These are phyloP conservation scores for Gymnopilus dilepis DNA, from an alignment of 768 basidiomycete genomes.

Conservation along the genomic window DNA sequence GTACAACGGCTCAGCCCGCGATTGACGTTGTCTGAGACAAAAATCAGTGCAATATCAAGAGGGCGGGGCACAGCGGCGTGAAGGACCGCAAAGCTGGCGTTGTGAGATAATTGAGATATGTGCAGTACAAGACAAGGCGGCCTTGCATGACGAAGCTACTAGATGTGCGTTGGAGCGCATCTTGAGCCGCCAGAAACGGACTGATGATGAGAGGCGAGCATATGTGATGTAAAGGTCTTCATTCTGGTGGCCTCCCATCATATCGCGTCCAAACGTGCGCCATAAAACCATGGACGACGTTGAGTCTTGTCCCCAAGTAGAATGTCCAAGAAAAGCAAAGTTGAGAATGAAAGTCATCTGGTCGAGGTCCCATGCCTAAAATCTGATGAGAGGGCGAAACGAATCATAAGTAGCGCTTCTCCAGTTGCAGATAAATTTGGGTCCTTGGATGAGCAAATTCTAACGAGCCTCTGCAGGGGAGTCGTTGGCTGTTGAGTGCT, in stretches of 20 bases:
- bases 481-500: constrained; percentile 3
- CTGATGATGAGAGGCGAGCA: background rate
- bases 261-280: background rate
- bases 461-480: background rate
- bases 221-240: background rate
- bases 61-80: background rate
- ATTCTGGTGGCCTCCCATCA: background rate
- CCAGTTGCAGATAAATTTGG: background rate
- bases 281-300: too few species aligned
- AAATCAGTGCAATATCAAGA: background rate
- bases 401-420: background rate
- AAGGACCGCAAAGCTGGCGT: background rate
- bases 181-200: background rate
- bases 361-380: background rate
- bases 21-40: background rate
- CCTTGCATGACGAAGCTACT: background rate
- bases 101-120: too few species aligned
- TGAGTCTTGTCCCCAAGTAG: constrained; percentile 1
- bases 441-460: background rate
- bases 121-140: background rate
- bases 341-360: background rate
- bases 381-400: background rate
- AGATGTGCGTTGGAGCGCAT: too few species aligned
- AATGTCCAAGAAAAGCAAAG: background rate
- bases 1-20: background rate